Percentiles rank a stretch among this genome's conserved stretches.
phyloP scores from a whole-genome alignment of 164 flowering plant species.

The Magnolia kwangsiensis region DNA sequence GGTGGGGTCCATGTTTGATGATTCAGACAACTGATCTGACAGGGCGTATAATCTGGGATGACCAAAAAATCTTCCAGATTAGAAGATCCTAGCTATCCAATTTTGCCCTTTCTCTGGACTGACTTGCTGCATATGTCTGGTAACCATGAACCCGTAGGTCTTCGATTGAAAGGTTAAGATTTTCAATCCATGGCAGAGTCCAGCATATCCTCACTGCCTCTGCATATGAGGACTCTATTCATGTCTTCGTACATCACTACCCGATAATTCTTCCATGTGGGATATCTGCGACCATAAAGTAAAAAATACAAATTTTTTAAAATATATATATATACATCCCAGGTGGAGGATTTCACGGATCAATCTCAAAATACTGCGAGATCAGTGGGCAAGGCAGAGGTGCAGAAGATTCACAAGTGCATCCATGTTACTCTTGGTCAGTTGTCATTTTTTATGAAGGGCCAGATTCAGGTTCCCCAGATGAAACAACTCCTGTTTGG shows the following conservation, averaged over 20 bases:
- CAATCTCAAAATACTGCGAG: constrained; percentile 55
- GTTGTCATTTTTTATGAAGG: constrained; percentile 30
- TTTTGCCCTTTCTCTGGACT: too few species aligned
- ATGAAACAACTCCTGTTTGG: constrained; percentile 36
- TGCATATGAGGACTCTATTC: neutral
- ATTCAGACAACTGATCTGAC: too few species aligned
- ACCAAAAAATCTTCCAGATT: too few species aligned
- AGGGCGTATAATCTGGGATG: too few species aligned
- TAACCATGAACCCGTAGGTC: too few species aligned
- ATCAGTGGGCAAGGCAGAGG: constrained; percentile 34
- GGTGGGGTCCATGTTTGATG: too few species aligned
- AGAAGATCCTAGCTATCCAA: too few species aligned
- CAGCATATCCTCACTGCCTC: neutral
- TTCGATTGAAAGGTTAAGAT: too few species aligned
- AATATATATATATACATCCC: neutral
- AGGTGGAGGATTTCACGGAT: constrained; percentile 62
- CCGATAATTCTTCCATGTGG: neutral
- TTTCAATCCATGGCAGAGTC: too few species aligned
- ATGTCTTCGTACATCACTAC: neutral
- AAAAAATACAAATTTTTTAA: neutral
- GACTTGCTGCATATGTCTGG: too few species aligned
- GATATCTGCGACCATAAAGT: neutral
- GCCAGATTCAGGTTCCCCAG: constrained; percentile 24
- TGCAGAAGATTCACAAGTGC: constrained; percentile 37
- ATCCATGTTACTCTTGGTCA: constrained; percentile 30